These are phyloP conservation scores for Acacia acuminata DNA, from an alignment of 306 rosid genomes.

Conservation along the genomic window DNA sequence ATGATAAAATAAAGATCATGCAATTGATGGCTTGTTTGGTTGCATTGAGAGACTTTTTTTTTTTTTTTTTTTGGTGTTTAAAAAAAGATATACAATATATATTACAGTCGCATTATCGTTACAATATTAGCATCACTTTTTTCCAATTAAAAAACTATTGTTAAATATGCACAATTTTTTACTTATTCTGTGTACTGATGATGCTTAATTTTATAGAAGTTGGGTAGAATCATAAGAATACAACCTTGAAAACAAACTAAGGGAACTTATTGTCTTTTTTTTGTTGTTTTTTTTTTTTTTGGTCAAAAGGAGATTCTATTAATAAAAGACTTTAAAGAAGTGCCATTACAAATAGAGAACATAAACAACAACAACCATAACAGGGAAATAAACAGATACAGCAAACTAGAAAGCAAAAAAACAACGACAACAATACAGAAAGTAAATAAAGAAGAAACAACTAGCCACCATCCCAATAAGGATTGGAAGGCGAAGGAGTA, in stretches of 20 bases:
- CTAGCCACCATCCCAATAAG: no score
- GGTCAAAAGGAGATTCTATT: no score
- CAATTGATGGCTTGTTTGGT: not conserved
- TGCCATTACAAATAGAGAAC: no score
- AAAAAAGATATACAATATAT: not conserved
- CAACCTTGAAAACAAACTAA: not conserved
- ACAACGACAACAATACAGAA: no score
- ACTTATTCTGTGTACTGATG: not conserved
- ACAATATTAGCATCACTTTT: no score
- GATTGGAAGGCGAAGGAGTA: no score
- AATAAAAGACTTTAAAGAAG: no score
- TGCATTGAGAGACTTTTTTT: not conserved
- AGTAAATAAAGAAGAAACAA: no score
- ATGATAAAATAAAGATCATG: not conserved
- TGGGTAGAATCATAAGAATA: not conserved
- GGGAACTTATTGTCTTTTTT: not conserved
- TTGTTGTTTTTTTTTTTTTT: not conserved
- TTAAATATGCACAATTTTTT: not conserved
- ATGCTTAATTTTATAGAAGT: not conserved
- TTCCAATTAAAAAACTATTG: not conserved
- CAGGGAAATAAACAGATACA: no score
- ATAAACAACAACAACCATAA: no score
- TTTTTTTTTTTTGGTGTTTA: not conserved
- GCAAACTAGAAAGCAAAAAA: no score
- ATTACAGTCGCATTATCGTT: not conserved